phyloP scores from a whole-genome alignment of 2,329 filamentous ascomycete species.

The Penicillium expansum region DNA sequence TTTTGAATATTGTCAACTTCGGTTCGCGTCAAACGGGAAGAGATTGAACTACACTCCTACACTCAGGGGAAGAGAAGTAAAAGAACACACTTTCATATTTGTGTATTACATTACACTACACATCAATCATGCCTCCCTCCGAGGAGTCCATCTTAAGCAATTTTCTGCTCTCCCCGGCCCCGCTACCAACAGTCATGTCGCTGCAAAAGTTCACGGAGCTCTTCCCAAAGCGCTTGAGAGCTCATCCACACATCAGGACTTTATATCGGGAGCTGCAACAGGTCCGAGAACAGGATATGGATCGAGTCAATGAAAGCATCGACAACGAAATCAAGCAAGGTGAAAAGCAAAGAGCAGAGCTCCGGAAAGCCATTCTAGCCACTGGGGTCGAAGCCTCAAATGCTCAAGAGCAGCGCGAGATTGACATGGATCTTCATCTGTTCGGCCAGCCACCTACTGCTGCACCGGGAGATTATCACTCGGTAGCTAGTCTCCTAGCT shows the following conservation, averaged over 20 bases:
- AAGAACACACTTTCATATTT: not conserved
- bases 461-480: slow-evolving; percentile 53
- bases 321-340: slow-evolving; percentile 38
- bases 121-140: slow-evolving; percentile 62
- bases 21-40: not conserved
- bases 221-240: slow-evolving; percentile 67
- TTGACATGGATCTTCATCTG: slow-evolving; percentile 55
- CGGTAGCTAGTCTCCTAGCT: slow-evolving; percentile 61
- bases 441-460: slow-evolving; percentile 51
- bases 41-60: not conserved
- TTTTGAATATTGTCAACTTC: not conserved
- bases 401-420: slow-evolving; percentile 38
- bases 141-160: slow-evolving; percentile 72
- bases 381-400: slow-evolving; percentile 35
- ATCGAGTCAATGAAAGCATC: slow-evolving; percentile 60
- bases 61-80: not conserved
- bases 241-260: slow-evolving; percentile 64
- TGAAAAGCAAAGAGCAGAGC: slow-evolving; percentile 39
- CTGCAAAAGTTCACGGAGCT: slow-evolving; percentile 72
- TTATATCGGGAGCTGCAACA: slow-evolving; percentile 79
- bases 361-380: slow-evolving; percentile 33
- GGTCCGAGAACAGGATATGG: slow-evolving; percentile 66
- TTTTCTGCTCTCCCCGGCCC: slow-evolving; percentile 74
- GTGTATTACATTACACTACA: not conserved
- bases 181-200: slow-evolving; percentile 70